Base-by-base conservation (phyloP, 345 rosid genomes). In the Citrus cavaleriei region DNA sequence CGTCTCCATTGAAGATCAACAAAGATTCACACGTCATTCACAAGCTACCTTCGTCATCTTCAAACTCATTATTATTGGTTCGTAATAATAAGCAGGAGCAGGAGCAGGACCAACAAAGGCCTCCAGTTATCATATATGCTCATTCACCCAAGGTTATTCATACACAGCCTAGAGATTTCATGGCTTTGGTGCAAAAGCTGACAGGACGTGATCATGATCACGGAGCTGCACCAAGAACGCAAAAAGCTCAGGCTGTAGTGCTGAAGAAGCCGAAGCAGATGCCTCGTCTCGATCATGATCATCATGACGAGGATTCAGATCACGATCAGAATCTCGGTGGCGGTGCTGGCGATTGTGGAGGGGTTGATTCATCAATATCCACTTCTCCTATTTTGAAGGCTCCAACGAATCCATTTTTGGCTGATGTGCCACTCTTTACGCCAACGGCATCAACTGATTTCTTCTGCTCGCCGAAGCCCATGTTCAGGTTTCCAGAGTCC, bases 161-260 rank as follows among this genome's bases (percentile, higher is more conserved):
- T 84, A 91, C 97, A 7, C 88, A 89, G 7, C 90, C 98, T 2
- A 83, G 83, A 24, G 95, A 94, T 79, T 94, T 94, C 80, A 94
- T 91, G 98, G 88, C 91, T 32, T 72, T 94, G 84, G 97, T 94
- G 82, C 98, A 92, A 37, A 86, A 84, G 77, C 93, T 94, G 5
- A 94, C 98, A 0, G 97, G 98, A 4, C 22, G 78, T 10, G 18
- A 12, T 82, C 85, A 6, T 0, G 84, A 65, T 18, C 79, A 78
- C 4, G 80, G 6, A 3, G 18, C 71, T 35, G 0, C 38, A 4
- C 22, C 54, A 35, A 2, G 34, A 27, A 55, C 57, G 14, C 37
- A 70, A 30, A 10, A 5, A 4, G 16, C 55, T 32, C 34, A 37
- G 0, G 30, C 32, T 10, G 22, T 7, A 40, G 4, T 7, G 18